Percentiles rank a stretch among this genome's conserved stretches.
These are phyloP conservation scores for Penicillium hesseltinei DNA, from an alignment of 2,329 filamentous ascomycete genomes.

Conservation along the genomic window DNA sequence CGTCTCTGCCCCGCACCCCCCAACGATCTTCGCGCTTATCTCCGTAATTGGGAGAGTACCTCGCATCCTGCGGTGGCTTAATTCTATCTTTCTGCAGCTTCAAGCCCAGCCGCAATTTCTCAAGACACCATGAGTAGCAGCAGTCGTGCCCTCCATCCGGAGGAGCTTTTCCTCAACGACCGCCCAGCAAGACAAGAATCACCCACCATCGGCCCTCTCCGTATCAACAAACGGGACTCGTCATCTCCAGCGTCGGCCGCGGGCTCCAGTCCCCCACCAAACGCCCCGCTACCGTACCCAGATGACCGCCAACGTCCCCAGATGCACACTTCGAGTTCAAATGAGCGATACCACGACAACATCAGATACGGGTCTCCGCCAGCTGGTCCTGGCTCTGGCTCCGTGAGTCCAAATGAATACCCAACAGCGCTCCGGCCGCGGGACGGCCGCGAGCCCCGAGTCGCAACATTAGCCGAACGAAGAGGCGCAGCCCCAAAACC, in stretches of 20 bases:
- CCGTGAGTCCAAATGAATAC: constrained; percentile 36
- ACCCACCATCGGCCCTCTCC: constrained; percentile 77
- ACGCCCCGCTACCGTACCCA: constrained; percentile 68
- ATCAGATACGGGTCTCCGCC: constrained; percentile 31
- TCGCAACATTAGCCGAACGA: constrained; percentile 71
- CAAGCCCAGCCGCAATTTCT: background rate
- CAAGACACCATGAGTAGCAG: constrained; percentile 43
- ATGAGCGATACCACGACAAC: constrained; percentile 27
- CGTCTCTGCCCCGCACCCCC: background rate
- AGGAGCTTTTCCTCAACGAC: constrained; percentile 68
- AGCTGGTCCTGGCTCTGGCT: constrained; percentile 28
- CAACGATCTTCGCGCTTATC: constrained; percentile 17
- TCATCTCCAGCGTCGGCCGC: constrained; percentile 51
- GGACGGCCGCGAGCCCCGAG: constrained; percentile 53
- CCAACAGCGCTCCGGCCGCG: constrained; percentile 42
- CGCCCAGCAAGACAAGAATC: constrained; percentile 44
- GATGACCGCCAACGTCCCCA: constrained; percentile 56
- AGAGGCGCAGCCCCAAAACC: constrained; percentile 73
- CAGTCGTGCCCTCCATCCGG: constrained; percentile 64
- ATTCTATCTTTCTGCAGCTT: constrained; percentile 5
- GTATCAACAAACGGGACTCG: constrained; percentile 77
- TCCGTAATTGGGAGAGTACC: constrained; percentile 14
- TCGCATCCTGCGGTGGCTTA: constrained; percentile 9
- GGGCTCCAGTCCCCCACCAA: constrained; percentile 36
- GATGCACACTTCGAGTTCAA: constrained; percentile 32